These are phyloP conservation scores for Senna tora DNA, from an alignment of 306 rosid species.

Conservation along the genomic window DNA sequence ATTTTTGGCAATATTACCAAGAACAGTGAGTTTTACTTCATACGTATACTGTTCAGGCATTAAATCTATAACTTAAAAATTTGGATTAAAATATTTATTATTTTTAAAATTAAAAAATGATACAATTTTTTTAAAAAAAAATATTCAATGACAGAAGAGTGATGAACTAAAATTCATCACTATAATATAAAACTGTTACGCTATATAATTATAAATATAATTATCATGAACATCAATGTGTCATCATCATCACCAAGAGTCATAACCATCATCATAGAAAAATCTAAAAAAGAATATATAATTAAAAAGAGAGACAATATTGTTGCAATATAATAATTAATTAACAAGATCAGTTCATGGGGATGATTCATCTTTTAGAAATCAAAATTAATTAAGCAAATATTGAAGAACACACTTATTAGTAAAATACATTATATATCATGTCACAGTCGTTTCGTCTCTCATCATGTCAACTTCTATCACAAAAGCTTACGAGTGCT, in stretches of 20 bases:
- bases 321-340: slow-evolving; percentile 27
- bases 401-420: slow-evolving; percentile 20
- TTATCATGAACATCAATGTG: too few relatives aligned
- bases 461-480: slow-evolving; percentile 34
- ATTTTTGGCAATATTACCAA: too few relatives aligned
- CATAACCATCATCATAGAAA: not conserved
- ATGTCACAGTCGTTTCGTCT: slow-evolving; percentile 28
- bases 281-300: not conserved
- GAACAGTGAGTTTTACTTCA: too few relatives aligned
- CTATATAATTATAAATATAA: too few relatives aligned
- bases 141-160: too few relatives aligned
- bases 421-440: slow-evolving; percentile 20
- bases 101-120: too few relatives aligned
- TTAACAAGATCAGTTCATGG: not conserved
- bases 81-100: too few relatives aligned
- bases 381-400: slow-evolving; percentile 35
- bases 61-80: too few relatives aligned
- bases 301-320: not conserved
- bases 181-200: too few relatives aligned
- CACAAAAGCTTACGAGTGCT: slow-evolving; percentile 34
- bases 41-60: too few relatives aligned
- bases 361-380: slow-evolving; percentile 31
- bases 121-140: too few relatives aligned
- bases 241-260: not conserved
- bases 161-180: too few relatives aligned